Evolutionary conservation across 2,329 filamentous ascomycete genomes (phyloP).

Genomic region (Dothidotthia symphoricarpi): DNA sequence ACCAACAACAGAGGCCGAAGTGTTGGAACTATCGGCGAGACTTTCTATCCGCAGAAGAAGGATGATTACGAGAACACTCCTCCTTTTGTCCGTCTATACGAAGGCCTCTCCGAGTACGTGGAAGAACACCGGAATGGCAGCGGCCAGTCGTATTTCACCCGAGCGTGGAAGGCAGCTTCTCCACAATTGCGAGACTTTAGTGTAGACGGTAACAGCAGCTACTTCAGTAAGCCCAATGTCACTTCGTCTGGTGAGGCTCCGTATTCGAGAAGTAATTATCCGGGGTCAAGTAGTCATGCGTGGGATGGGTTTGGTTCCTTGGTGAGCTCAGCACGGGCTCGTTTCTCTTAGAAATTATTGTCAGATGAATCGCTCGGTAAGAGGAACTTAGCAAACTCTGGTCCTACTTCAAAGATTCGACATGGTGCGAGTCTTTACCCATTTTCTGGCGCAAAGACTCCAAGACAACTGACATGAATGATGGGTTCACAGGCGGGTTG

Average conservation of each 20-base stretch:
- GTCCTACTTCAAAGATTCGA: no score
- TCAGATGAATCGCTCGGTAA: no score
- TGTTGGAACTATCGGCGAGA: constrained; percentile 16
- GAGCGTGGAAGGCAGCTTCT: constrained; percentile 38
- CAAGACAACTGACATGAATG: no score
- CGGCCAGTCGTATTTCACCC: constrained; percentile 42
- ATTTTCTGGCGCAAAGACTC: no score
- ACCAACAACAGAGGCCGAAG: constrained; percentile 8
- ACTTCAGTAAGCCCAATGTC: constrained; percentile 25
- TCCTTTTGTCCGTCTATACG: constrained; percentile 44
- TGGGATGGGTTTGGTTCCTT: no score
- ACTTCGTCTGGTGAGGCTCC: neutral
- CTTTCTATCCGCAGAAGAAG: neutral
- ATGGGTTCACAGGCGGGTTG: no score
- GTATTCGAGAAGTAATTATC: no score
- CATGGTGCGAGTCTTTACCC: no score
- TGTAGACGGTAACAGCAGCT: constrained; percentile 41
- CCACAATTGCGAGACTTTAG: constrained; percentile 43
- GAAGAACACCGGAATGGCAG: constrained; percentile 25
- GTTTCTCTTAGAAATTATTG: no score
- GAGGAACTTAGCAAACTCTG: no score
- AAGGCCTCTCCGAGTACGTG: constrained; percentile 45
- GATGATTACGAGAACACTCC: constrained; percentile 29
- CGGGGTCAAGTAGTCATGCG: no score
- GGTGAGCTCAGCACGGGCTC: no score